These are phyloP conservation scores for Macadamia tetraphylla DNA, from an alignment of 164 flowering plant genomes.

Conservation along the genomic window DNA sequence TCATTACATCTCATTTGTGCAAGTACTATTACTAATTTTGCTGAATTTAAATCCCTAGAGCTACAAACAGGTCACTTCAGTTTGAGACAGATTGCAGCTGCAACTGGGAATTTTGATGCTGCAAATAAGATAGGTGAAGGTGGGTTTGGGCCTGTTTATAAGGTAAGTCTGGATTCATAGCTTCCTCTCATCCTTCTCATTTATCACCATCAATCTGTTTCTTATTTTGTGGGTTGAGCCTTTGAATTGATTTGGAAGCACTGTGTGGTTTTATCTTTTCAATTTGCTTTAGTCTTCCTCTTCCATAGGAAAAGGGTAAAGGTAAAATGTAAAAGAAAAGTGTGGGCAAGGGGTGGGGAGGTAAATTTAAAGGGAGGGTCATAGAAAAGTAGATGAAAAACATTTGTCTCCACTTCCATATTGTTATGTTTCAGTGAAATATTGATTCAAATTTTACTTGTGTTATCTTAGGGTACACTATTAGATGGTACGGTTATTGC, in stretches of 20 bases:
- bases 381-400: no score
- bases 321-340: no score
- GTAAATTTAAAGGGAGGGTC: no score
- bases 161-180: slow-evolving; percentile 25
- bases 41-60: slow-evolving; percentile 30
- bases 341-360: no score
- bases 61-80: slow-evolving; percentile 43
- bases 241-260: not conserved
- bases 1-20: not conserved
- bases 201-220: not conserved
- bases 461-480: slow-evolving; percentile 36
- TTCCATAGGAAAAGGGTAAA: no score
- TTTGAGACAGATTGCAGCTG: slow-evolving; percentile 47
- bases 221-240: not conserved
- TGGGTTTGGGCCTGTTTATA: slow-evolving; percentile 65
- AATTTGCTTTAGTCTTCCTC: no score
- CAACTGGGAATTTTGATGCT: slow-evolving; percentile 46
- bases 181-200: not conserved
- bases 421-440: not conserved
- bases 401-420: not conserved
- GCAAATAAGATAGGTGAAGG: slow-evolving; percentile 68
- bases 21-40: not conserved
- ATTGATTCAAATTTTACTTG: not conserved
- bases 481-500: slow-evolving; percentile 56
- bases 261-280: no score